Evolutionary conservation across 176 grass and related monocot genomes (phyloP).

Genomic region (Urochloa ruziziensis): DNA sequence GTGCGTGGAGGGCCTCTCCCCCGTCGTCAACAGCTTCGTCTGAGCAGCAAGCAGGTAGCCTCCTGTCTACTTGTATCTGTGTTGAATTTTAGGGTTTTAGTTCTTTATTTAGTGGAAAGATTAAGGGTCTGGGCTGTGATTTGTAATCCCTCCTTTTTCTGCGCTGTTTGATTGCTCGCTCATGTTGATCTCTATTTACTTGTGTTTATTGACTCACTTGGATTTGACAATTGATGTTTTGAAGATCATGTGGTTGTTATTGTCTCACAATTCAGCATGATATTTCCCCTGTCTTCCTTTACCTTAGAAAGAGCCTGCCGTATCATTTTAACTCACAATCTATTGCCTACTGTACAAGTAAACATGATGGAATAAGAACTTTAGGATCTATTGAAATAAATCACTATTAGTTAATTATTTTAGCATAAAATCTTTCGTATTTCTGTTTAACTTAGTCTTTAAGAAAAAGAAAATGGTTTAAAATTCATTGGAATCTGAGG

Average conservation of each 20-base stretch:
- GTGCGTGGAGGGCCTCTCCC: no score
- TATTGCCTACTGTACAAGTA: background rate
- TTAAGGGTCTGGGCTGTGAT: background rate
- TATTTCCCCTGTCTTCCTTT: background rate
- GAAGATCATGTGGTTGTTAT: background rate
- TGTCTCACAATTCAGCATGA: background rate
- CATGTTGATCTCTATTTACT: background rate
- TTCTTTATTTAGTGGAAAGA: background rate
- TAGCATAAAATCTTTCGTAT: background rate
- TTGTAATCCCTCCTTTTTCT: background rate
- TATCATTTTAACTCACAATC: background rate
- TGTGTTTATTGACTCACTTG: background rate
- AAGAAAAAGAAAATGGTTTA: background rate
- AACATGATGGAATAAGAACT: background rate
- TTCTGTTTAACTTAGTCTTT: background rate
- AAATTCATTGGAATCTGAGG: background rate
- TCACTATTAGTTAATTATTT: background rate
- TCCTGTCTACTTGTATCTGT: background rate
- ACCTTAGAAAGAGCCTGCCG: background rate
- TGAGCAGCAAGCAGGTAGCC: no score
- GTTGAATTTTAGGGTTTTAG: constrained; percentile 35
- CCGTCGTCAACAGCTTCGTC: no score
- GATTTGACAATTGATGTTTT: background rate
- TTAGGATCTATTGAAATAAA: background rate
- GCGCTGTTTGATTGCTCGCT: background rate